Evolutionary conservation across 192 early-diverging fungal genomes (phyloP).

Genomic region (Dissophora globulifera): DNA sequence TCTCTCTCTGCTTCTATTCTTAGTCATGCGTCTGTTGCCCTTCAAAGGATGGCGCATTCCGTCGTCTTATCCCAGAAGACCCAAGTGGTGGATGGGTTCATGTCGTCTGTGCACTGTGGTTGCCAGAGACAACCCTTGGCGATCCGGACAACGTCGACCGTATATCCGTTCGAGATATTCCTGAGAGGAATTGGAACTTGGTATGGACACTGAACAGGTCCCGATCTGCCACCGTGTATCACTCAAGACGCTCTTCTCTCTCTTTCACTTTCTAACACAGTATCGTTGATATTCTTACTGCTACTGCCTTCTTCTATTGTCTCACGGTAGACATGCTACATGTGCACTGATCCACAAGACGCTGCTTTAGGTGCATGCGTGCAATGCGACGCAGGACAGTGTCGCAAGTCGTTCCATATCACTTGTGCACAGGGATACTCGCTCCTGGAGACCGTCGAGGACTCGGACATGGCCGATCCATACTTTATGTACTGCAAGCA

Average conservation of each 20-base stretch:
- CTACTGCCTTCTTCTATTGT: not conserved
- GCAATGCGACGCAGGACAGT: constrained; percentile 61
- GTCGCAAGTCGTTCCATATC: constrained; percentile 60
- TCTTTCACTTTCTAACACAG: too few relatives aligned
- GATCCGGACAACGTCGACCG: constrained; percentile 49
- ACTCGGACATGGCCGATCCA: constrained; percentile 60
- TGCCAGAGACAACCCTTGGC: constrained; percentile 58
- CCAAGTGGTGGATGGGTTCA: constrained; percentile 57
- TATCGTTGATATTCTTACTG: not conserved
- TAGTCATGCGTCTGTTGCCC: constrained; percentile 58
- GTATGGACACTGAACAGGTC: constrained; percentile 25
- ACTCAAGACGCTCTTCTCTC: too few relatives aligned
- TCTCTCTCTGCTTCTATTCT: too few relatives aligned
- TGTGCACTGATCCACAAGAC: constrained; percentile 54
- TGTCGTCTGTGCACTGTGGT: constrained; percentile 61
- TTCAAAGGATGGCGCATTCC: constrained; percentile 58
- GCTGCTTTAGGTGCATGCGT: constrained; percentile 56
- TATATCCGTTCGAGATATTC: constrained; percentile 54
- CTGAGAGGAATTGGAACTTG: constrained; percentile 60
- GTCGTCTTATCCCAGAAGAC: constrained; percentile 46
- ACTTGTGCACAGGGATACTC: constrained; percentile 59
- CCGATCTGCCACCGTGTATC: too few relatives aligned
- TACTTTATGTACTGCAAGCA: constrained; percentile 63
- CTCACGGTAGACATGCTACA: constrained; percentile 55
- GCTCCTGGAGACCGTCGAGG: constrained; percentile 57